These are phyloP conservation scores for Ustilago curta DNA, from an alignment of 1,284 basidiomycete genomes.

Conservation along the genomic window DNA sequence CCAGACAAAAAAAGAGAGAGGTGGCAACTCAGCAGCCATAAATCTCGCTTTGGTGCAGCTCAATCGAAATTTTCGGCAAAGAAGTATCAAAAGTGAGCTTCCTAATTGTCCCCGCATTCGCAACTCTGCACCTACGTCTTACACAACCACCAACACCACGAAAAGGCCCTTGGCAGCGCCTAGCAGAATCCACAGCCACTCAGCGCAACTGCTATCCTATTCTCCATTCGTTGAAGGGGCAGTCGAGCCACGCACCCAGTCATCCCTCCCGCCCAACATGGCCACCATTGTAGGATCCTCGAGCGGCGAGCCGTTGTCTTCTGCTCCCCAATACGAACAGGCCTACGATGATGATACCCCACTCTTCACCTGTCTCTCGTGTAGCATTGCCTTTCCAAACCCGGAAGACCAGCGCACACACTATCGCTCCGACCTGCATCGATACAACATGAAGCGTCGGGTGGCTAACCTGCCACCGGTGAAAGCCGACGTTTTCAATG, in stretches of 20 bases:
- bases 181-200: too few relatives aligned
- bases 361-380: slow-evolving; percentile 84
- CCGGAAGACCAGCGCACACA: slow-evolving; percentile 89
- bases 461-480: slow-evolving; percentile 92
- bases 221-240: too few relatives aligned
- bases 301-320: slow-evolving; percentile 32
- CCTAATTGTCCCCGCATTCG: slow-evolving; percentile 18
- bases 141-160: not conserved
- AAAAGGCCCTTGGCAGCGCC: too few relatives aligned
- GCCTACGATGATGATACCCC: slow-evolving; percentile 48
- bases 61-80: slow-evolving; percentile 27
- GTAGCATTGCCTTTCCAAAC: slow-evolving; percentile 86
- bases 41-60: slow-evolving; percentile 1
- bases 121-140: not conserved
- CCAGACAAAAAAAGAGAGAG: not conserved
- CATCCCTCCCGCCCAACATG: slow-evolving; percentile 17
- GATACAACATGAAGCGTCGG: slow-evolving; percentile 98
- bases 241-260: too few relatives aligned
- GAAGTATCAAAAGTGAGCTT: slow-evolving; percentile 18
- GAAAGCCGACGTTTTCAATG: slow-evolving; percentile 81
- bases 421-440: slow-evolving; percentile 93
- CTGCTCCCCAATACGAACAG: slow-evolving; percentile 36
- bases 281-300: slow-evolving; percentile 40
- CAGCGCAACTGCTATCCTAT: too few relatives aligned
- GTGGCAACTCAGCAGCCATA: slow-evolving; percentile 18